Evolutionary conservation across 306 rosid species (phyloP).

Genomic region (Rubus parviflorus): DNA sequence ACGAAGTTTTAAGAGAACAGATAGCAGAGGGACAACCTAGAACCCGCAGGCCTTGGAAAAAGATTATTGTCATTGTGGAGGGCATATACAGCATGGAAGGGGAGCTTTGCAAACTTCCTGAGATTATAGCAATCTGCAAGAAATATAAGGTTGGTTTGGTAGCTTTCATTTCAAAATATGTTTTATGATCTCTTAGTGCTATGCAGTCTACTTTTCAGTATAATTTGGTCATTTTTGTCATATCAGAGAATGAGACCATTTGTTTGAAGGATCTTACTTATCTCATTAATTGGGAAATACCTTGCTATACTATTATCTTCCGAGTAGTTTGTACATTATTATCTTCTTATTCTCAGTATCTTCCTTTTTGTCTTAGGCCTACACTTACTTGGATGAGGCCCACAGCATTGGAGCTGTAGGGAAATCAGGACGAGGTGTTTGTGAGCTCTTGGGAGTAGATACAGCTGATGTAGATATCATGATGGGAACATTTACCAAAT

Average conservation of each 20-base stretch:
- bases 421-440: slow-evolving; percentile 62
- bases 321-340: neutral
- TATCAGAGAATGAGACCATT: neutral
- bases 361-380: slow-evolving; percentile 43
- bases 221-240: neutral
- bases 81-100: slow-evolving; percentile 99
- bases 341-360: slow-evolving; percentile 15
- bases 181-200: neutral
- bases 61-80: slow-evolving; percentile 84
- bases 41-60: slow-evolving; percentile 94
- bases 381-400: slow-evolving; percentile 88
- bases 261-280: neutral
- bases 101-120: slow-evolving; percentile 93
- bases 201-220: neutral
- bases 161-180: neutral
- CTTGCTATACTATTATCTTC: neutral
- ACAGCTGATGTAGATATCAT: slow-evolving; percentile 81
- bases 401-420: slow-evolving; percentile 98
- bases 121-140: slow-evolving; percentile 83
- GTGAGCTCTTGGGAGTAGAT: slow-evolving; percentile 92
- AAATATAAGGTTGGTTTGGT: slow-evolving; percentile 60
- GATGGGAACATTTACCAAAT: slow-evolving; percentile 98
- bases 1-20: slow-evolving; percentile 85
- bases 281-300: neutral
- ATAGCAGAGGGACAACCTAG: slow-evolving; percentile 95